Percentiles rank a stretch among this genome's conserved stretches.
These are phyloP conservation scores for Cladosporium sp. DNA, from an alignment of 2,329 filamentous ascomycete genomes.

Conservation along the genomic window DNA sequence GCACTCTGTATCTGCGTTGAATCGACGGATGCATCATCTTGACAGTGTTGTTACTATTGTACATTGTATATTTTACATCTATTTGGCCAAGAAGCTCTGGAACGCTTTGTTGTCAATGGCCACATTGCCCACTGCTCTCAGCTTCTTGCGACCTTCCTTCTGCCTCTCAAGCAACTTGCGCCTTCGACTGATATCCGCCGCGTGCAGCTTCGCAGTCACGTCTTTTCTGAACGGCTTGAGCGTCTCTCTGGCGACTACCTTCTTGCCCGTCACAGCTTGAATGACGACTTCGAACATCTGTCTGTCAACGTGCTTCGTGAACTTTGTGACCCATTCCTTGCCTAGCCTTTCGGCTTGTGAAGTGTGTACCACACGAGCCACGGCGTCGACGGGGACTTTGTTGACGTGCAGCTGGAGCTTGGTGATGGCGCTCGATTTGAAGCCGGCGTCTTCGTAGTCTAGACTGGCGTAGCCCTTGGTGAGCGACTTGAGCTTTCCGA, in stretches of 20 bases:
- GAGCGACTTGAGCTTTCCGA: conserved; percentile 89
- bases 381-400: conserved; percentile 87
- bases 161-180: conserved; percentile 93
- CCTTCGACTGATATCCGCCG: conserved; percentile 78
- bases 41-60: not conserved
- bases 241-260: conserved; percentile 86
- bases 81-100: conserved; percentile 88
- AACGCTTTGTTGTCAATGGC: conserved; percentile 96
- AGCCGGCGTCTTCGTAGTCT: conserved; percentile 95
- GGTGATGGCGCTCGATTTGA: conserved; percentile 74
- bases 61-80: conserved; percentile 1
- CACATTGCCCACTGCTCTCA: conserved; percentile 81
- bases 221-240: conserved; percentile 97
- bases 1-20: too few relatives aligned
- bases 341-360: conserved; percentile 81
- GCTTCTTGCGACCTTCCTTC: conserved; percentile 88
- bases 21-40: not conserved
- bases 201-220: conserved; percentile 88
- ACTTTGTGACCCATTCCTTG: conserved; percentile 86
- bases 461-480: conserved; percentile 95
- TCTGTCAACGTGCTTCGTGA: conserved; percentile 93
- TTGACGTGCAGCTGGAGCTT: conserved; percentile 95
- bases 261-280: conserved; percentile 80
- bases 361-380: conserved; percentile 82
- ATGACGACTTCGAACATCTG: conserved; percentile 98